Evolutionary conservation across 495 filamentous ascomycete genomes (phyloP), one percentile per base, ranked within the genome.

Genomic region (Chaetomium cochliodes): DNA sequence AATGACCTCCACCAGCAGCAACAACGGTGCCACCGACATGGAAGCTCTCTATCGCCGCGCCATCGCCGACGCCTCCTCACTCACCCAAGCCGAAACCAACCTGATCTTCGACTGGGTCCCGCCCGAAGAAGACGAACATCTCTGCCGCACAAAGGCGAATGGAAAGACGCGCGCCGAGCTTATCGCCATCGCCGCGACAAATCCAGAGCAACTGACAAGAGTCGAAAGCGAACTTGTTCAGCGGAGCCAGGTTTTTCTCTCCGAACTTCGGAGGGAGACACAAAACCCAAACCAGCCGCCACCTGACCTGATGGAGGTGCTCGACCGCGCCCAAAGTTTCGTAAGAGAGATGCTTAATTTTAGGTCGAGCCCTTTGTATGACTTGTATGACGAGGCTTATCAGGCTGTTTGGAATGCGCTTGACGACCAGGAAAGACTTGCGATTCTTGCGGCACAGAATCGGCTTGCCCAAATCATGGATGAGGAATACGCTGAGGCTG

Each of bases 151-250:
- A 52, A 61, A 61, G 52, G 46, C 58, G 58, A 61, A 61, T 61
- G 58, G 58, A 61, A 61, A 61, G 58, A 61, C 58, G n/a, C 58
- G 58, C 58, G 58, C 58, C 58, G 46, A 61, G 58, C 58, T 61
- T 61, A 61, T 61, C 47, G 46, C 58, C 46, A 61, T 61, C 46
- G 58, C 58, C 28, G 58, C 46, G 58, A 61, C 58, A 61, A 52
- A 61, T 61, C 58, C 58, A 42, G 58, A 61, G 58, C 46, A 61
- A 22, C 58, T 61, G 15, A 61, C 58, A 52, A 61, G 23, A 25
- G 47, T 61, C 46, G 58, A 61, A 61, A 41, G 58, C 28, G 18
- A 23, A 61, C 46, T 61, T 61, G 46, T 61, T 28, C 26, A 4
- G 28, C 58, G 58, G 58, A 61, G n/a, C 15, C 41, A 1, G 20